These are phyloP conservation scores for Pseudonitzschia pungens DNA, from an alignment of 108 stramenopile species.

Conservation along the genomic window DNA sequence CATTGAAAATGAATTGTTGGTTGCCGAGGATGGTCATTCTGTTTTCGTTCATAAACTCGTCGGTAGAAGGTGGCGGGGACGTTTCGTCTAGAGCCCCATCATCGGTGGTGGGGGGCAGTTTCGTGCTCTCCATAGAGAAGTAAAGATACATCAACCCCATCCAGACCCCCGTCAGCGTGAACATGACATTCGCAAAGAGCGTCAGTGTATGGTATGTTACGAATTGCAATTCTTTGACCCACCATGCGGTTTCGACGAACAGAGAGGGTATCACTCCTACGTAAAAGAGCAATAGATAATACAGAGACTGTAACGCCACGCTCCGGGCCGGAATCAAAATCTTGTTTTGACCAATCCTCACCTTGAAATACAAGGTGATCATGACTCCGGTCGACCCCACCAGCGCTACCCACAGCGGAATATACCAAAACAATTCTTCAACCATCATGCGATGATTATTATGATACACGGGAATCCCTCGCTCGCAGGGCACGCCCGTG, in stretches of 20 bases:
- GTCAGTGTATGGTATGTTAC: neutral
- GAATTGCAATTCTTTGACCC: neutral
- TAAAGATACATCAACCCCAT: neutral
- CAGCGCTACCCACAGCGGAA: neutral
- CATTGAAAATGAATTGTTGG: too few species aligned
- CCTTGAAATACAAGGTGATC: neutral
- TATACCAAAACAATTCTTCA: neutral
- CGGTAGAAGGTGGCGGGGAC: too few species aligned
- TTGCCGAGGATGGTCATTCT: too few species aligned
- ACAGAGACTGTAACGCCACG: neutral
- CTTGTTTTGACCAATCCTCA: neutral
- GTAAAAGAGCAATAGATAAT: slow-evolving; percentile 2
- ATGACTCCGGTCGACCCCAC: neutral
- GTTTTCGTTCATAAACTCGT: too few species aligned
- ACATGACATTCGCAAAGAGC: neutral
- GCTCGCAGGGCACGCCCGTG: neutral
- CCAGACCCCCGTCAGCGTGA: neutral
- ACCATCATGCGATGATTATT: neutral
- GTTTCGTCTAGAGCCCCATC: too few species aligned
- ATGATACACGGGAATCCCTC: neutral
- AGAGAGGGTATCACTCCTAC: neutral
- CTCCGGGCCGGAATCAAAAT: neutral
- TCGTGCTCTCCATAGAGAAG: neutral
- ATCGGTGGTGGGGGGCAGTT: neutral
- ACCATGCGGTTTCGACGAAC: neutral